Conservation (phyloP, 2,329 filamentous ascomycete genomes). For the Keithomyces neogunnii region DNA sequence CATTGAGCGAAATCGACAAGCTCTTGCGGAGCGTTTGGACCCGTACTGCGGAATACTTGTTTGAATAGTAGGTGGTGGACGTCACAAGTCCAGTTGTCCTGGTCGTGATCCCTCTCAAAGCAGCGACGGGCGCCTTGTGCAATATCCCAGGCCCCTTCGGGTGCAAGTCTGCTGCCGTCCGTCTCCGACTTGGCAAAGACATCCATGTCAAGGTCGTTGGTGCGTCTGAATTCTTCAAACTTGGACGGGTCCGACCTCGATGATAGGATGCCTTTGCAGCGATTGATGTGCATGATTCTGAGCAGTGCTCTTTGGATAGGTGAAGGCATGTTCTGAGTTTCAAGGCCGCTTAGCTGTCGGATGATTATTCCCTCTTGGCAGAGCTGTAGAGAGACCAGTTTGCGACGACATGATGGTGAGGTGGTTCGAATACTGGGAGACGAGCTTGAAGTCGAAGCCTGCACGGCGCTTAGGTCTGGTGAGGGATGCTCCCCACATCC, state of each 20-base stretch:
- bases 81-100: neutral
- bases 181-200: neutral
- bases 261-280: neutral
- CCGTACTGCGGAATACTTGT: neutral
- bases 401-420: neutral
- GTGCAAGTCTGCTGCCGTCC: neutral
- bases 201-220: neutral
- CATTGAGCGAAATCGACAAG: neutral
- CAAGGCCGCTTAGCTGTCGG: neutral
- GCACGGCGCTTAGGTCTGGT: too few species aligned
- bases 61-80: neutral
- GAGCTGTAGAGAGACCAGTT: neutral
- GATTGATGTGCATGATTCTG: neutral
- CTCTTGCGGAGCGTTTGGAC: neutral
- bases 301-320: neutral
- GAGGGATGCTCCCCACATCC: too few species aligned
- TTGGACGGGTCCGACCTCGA: neutral
- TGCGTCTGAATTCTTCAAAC: neutral
- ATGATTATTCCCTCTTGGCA: neutral
- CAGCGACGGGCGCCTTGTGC: neutral
- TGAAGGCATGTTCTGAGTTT: neutral
- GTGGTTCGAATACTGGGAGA: neutral
- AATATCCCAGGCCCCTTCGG: neutral
- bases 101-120: neutral
- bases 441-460: neutral